Evolutionary conservation across 2,329 filamentous ascomycete species (phyloP), one percentile per base, ranked within the genome.

Genomic region (Nakataea oryzae): DNA sequence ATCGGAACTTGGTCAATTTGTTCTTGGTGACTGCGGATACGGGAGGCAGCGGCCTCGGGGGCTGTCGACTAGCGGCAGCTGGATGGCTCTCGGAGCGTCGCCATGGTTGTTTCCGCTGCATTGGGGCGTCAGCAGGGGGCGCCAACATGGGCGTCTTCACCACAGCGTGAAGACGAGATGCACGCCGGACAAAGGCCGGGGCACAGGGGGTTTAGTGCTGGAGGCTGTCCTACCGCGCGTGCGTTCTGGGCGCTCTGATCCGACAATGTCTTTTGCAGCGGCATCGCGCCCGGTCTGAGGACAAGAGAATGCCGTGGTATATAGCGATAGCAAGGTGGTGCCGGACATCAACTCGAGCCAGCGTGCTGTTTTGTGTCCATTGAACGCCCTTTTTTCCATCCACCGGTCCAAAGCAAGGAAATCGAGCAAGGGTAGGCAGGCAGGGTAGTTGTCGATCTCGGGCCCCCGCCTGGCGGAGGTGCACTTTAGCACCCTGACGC

Each of bases 21-120:
- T 76, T 82, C 69, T 83, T 87, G 13, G 85, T 86, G 11, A 76
- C 76, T 34, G 82, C 78, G 54, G 85, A 87, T 14, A 85, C 76
- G 24, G 80, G 78, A 34, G 78, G 74, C 8, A 80, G 71, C 50
- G 76, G 74, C 50, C 72, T 74, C 13, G 69, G 71, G 54, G 78
- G 41, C 68, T 73, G 50, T 72, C 71, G 62, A n/a, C n/a, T n/a
- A 74, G 70, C 57, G 69, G 72, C 73, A 57, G 74, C 70, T 6
- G 81, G 77, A 68, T 83, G 76, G 69, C 79, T 84, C 66, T 78
- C 81, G 32, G 80, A 79, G 67, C 82, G 78, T 67, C 80, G 78
- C 83, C 82, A 85, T 69, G 77, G 76, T 59, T 74, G 72, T 63
- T 75, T 74, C 54, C 76, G 72, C 71, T 78, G 63, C 59, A 65